A percentile compares a stretch with the other conserved stretches of the same genome.
Conservation (phyloP, 495 filamentous ascomycete species). For the Penicillium salamii region DNA sequence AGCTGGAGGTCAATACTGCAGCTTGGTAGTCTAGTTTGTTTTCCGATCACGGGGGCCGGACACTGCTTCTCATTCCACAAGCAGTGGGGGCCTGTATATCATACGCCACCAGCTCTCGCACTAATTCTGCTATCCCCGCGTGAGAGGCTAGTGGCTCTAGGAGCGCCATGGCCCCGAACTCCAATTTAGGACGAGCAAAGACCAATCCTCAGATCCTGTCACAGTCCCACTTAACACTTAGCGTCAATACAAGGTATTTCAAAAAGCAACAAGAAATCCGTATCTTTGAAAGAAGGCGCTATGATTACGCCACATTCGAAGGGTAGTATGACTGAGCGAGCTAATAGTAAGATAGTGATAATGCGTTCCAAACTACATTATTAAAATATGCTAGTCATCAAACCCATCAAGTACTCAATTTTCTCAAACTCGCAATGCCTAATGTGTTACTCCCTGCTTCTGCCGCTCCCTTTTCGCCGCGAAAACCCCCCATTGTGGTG, state of each 20-base stretch:
- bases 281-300: not conserved
- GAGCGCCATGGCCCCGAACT: not conserved
- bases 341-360: slow-evolving; percentile 42
- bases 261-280: not conserved
- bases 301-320: not conserved
- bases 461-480: slow-evolving; percentile 91
- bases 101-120: not conserved
- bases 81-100: not conserved
- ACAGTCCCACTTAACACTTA: slow-evolving; percentile 4
- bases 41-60: not conserved
- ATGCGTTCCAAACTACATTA: slow-evolving; percentile 26
- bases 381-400: too few species aligned
- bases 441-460: slow-evolving; percentile 88
- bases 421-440: too few species aligned
- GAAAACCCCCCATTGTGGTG: slow-evolving; percentile 89
- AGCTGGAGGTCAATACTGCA: too few species aligned
- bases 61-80: not conserved
- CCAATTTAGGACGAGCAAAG: not conserved
- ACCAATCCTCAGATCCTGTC: not conserved
- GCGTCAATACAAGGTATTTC: not conserved
- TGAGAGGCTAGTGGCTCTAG: not conserved
- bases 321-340: slow-evolving; percentile 19
- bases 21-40: too few species aligned
- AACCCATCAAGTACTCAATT: too few species aligned
- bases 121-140: not conserved